Evolutionary conservation across 2,329 filamentous ascomycete genomes (phyloP), one percentile per base, ranked within the genome.

Genomic region (Diaporthe australafricana): DNA sequence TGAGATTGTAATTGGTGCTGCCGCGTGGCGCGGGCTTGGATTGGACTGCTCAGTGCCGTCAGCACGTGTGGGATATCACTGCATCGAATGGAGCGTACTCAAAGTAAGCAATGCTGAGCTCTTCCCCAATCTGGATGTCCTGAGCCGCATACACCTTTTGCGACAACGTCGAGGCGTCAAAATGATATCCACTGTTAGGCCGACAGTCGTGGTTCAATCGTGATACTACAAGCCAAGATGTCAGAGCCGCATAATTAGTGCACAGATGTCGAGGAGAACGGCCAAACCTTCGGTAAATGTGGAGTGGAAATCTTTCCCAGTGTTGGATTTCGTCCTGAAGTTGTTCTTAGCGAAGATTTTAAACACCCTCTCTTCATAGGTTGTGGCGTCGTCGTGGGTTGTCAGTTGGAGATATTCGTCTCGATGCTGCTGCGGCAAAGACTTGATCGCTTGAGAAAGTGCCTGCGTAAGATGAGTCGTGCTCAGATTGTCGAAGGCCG

Each of bases 91-190:
- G 52, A 20, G 2, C 57, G 3, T 47, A 70, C 68, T 70, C 68
- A 35, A 17, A 63, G 30, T 65, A 70, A 5, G 68, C 30, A 14
- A 70, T 62, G 22, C 56, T 70, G 0, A 70, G 40, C 14, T 70
- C 68, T 52, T 70, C 56, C 5, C 56, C 57, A 35, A 14, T 2
- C 12, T 22, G 3, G 9, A 70, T 70, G 11, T 70, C 68, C 2
- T 48, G 56, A 27, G 68, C 68, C 42, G 68, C 56, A 22, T 55
- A 70, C 2, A 70, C 68, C 22, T 65, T 65, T 38, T 70, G 68
- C 6, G 68, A 47, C 17, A 70, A 25, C 1, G 57, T 65, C 1
- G 68, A 20, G 8, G 48, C 35, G 35, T 70, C 38, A n/a, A 70
- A 70, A 42, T 65, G 38, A 30, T 70, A 70, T 11, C 57, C 57